A percentile compares a stretch with the other conserved stretches of the same genome.
These are phyloP conservation scores for Edaphochlamys debaryana DNA, from an alignment of 139 green algal genomes.

Conservation along the genomic window DNA sequence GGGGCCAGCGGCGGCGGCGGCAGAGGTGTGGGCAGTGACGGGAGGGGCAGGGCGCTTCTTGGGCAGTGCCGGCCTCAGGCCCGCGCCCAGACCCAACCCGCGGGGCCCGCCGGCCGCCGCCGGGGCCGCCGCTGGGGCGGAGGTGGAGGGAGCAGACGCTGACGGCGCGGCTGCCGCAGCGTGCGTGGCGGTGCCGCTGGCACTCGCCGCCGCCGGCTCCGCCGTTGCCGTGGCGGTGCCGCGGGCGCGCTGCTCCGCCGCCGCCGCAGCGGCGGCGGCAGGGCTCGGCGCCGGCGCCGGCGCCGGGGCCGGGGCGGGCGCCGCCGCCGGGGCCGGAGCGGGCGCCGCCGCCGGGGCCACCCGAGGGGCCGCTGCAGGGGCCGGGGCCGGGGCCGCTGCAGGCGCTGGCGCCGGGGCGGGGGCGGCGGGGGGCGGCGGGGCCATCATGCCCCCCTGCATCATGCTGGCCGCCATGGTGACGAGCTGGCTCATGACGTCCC, in stretches of 20 bases:
- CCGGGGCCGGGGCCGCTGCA: not conserved
- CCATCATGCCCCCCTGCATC: not conserved
- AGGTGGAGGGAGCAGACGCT: not conserved
- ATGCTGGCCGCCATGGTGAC: slow-evolving; percentile 19
- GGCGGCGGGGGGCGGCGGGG: not conserved
- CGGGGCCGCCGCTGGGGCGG: not conserved
- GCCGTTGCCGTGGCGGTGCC: not conserved
- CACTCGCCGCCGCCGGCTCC: not conserved
- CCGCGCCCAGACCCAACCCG: slow-evolving; percentile 44
- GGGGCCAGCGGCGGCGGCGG: not conserved
- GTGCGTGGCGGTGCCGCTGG: not conserved
- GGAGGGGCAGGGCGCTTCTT: slow-evolving; percentile 51
- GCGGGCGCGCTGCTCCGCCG: not conserved
- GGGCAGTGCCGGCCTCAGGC: slow-evolving; percentile 34
- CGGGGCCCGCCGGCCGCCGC: not conserved
- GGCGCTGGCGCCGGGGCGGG: not conserved
- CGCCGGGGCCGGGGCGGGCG: not conserved
- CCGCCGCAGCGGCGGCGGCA: not conserved
- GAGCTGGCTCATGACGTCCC: slow-evolving; percentile 24
- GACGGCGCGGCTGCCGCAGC: not conserved
- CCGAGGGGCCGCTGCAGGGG: not conserved
- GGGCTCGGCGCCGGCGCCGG: not conserved
- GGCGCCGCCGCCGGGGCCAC: too few relatives aligned
- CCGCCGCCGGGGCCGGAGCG: not conserved
- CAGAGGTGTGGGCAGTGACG: not conserved